Conservation (phyloP, 345 rosid genomes). For the Limnanthes douglasii region DNA sequence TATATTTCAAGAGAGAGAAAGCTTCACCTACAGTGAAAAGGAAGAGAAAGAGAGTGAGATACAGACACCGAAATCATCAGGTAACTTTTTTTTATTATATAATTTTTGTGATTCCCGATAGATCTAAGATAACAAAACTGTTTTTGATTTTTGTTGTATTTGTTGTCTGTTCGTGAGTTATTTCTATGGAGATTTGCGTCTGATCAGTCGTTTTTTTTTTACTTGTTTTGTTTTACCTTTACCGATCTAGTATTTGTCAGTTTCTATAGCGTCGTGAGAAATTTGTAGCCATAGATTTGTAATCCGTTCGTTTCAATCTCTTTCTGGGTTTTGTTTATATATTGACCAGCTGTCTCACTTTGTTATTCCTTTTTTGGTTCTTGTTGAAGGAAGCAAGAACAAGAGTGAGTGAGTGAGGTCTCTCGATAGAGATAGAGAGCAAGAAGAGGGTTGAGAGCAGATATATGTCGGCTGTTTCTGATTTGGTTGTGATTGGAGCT, state of each 20-base stretch:
- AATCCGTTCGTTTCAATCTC: conserved; percentile 10
- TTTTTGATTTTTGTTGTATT: no score
- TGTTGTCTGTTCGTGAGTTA: no score
- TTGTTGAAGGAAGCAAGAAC: background rate
- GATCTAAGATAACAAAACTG: no score
- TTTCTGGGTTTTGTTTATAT: background rate
- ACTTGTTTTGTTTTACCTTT: conserved; percentile 6
- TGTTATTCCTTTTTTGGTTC: conserved; percentile 3
- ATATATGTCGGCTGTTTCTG: conserved; percentile 88
- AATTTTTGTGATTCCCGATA: no score
- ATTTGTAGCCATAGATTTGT: conserved; percentile 40
- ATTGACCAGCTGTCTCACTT: conserved; percentile 6
- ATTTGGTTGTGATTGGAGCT: conserved; percentile 62
- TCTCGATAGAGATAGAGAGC: background rate
- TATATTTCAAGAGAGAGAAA: no score
- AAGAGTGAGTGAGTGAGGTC: conserved; percentile 5
- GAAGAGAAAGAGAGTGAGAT: no score
- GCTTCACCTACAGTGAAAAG: no score
- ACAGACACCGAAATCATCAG: no score
- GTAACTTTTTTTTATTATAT: no score
- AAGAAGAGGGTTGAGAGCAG: conserved; percentile 16
- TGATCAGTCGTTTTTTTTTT: no score
- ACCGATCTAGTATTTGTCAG: conserved; percentile 15
- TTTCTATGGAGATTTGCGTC: conserved; percentile 21
- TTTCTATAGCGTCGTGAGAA: conserved; percentile 3